Evolutionary conservation across 1,139 yeast species (phyloP).

Genomic region (Saccharomyces hybrid): DNA sequence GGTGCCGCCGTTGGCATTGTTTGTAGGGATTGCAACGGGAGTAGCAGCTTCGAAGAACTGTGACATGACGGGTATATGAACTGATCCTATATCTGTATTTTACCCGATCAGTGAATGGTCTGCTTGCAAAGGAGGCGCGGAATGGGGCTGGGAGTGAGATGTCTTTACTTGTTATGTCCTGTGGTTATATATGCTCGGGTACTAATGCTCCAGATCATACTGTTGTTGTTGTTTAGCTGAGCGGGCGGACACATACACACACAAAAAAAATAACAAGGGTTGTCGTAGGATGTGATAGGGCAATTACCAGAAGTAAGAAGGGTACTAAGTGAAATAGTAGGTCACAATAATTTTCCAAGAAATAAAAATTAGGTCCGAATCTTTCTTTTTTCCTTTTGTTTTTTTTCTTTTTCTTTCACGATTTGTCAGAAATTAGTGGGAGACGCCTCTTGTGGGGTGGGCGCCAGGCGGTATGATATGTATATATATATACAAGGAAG

Average conservation of each 20-base stretch:
- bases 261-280: not conserved
- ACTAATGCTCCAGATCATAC: not conserved
- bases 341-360: too few species aligned
- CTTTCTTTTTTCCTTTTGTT: not conserved
- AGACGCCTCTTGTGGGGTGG: not conserved
- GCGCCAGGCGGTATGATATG: not conserved
- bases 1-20: not conserved
- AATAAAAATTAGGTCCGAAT: not conserved
- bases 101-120: not conserved
- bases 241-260: not conserved
- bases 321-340: not conserved
- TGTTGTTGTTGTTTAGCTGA: not conserved
- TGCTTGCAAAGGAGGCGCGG: not conserved
- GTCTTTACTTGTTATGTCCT: not conserved
- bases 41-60: constrained; percentile 1
- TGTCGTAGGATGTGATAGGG: not conserved
- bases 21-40: not conserved
- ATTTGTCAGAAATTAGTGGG: constrained; percentile 1
- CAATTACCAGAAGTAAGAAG: not conserved
- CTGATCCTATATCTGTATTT: not conserved
- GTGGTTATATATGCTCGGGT: not conserved
- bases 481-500: not conserved
- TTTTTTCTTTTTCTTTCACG: not conserved
- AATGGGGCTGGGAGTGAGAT: not conserved
- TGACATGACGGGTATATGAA: not conserved